Conservation (phyloP, 176 grass and related monocot genomes). For the Guadua angustifolia region DNA sequence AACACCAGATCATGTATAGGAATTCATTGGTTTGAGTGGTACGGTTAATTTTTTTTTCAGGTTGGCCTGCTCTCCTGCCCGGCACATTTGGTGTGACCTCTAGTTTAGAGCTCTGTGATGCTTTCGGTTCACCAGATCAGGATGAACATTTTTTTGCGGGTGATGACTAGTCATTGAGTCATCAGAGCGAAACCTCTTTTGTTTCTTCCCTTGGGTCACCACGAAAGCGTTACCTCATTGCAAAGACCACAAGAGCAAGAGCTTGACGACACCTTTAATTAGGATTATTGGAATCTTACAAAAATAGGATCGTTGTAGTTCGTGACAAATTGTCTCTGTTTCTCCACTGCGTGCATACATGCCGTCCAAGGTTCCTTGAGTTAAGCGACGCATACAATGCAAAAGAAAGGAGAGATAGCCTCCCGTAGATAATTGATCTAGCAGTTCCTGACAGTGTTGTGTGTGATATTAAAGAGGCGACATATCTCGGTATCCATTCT, state of each 20-base stretch:
- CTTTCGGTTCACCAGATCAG: neutral
- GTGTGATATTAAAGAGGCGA: neutral
- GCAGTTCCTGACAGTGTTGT: neutral
- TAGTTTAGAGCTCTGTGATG: neutral
- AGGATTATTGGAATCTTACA: neutral
- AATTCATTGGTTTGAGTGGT: neutral
- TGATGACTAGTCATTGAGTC: neutral
- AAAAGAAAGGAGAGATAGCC: neutral
- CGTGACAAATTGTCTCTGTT: neutral
- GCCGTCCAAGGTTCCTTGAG: neutral
- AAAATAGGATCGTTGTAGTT: neutral
- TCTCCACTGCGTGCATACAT: neutral
- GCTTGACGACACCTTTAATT: neutral
- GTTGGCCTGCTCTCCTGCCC: neutral
- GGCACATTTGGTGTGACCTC: constrained; percentile 32
- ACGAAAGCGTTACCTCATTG: neutral
- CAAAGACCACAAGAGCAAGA: neutral
- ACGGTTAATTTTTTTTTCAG: constrained; percentile 1
- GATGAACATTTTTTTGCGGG: neutral
- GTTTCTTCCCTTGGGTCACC: neutral
- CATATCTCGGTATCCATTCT: neutral
- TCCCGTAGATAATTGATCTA: too few relatives aligned
- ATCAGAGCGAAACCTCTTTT: neutral
- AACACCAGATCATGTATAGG: neutral
- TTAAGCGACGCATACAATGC: constrained; percentile 8